A percentile compares a stretch with the other conserved stretches of the same genome.
These are phyloP conservation scores for grape (Vitis vinifera) DNA, from an alignment of 164 flowering plant species.

Conservation along the genomic window DNA sequence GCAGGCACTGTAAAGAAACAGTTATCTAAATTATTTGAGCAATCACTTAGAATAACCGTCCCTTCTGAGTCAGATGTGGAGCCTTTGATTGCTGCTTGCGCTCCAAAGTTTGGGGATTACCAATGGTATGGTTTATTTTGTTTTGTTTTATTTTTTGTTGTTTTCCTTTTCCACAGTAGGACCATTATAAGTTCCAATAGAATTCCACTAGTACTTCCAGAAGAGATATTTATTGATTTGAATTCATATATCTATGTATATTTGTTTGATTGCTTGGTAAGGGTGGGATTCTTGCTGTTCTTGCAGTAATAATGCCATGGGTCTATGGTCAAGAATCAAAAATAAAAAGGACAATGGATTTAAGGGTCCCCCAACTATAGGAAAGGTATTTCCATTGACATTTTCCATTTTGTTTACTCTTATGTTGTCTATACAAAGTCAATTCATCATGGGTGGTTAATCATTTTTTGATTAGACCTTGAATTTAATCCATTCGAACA, in stretches of 20 bases:
- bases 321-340: constrained; percentile 71
- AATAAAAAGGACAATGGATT: constrained; percentile 47
- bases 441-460: neutral
- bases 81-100: constrained; percentile 61
- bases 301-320: constrained; percentile 92
- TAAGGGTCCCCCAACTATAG: constrained; percentile 67
- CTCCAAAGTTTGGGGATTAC: constrained; percentile 80
- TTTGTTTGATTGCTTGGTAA: neutral
- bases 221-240: neutral
- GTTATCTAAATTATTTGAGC: constrained; percentile 58
- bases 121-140: constrained; percentile 57
- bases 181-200: no score
- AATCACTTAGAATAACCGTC: constrained; percentile 51
- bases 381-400: constrained; percentile 54
- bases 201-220: neutral
- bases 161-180: neutral
- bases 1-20: constrained; percentile 61
- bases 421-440: neutral
- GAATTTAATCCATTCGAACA: neutral
- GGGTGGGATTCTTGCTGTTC: neutral
- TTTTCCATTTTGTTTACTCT: neutral
- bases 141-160: neutral
- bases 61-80: constrained; percentile 59
- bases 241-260: neutral
- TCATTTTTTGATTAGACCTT: neutral